Base-by-base conservation (phyloP, 139 green algal genomes). In the Microglena sp. region DNA sequence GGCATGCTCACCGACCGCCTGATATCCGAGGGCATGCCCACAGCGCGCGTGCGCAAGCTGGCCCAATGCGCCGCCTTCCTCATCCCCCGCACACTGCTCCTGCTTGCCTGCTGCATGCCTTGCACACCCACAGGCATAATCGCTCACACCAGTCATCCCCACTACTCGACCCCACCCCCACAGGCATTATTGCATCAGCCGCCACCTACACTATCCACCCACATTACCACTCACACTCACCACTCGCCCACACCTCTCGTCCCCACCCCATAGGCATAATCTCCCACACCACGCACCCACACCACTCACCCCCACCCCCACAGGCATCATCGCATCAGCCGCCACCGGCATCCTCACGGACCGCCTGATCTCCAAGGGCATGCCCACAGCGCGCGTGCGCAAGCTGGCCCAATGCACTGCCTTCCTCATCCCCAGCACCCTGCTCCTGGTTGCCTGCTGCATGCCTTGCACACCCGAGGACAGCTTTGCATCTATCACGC, bases 41-140 rank as follows among this genome's bases (percentile, higher is more conserved):
- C 92, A 30, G 61, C 69, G 4, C 62, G 50, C 2, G 90, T 96
- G 53, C 82, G 93, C 45, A 96, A 96, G 75, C 46, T 86, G 3
- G 79, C 76, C 35, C 92, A 97, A 80, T 71, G 64, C 43, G 73
- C 82, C 7, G 88, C 89, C 6, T 98, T 98, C 73, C 36, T 97
- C 62, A 76, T 84, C 5, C 91, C 92, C n/a, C n/a, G n/a, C n/a
- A n/a, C n/a, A n/a, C n/a, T n/a, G n/a, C n/a, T n/a, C n/a, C n/a
- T n/a, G n/a, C n/a, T n/a, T n/a, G n/a, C n/a, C n/a, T 34, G 40
- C n/a, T n/a, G n/a, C n/a, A n/a, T n/a, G n/a, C n/a, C n/a, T n/a
- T n/a, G n/a, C n/a, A n/a, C n/a, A n/a, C n/a, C n/a, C n/a, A n/a
- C n/a, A n/a, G n/a, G n/a, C n/a, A n/a, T n/a, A n/a, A n/a, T n/a